These are phyloP conservation scores for Scedosporium dehoogii DNA, from an alignment of 2,329 filamentous ascomycete genomes.

Conservation along the genomic window DNA sequence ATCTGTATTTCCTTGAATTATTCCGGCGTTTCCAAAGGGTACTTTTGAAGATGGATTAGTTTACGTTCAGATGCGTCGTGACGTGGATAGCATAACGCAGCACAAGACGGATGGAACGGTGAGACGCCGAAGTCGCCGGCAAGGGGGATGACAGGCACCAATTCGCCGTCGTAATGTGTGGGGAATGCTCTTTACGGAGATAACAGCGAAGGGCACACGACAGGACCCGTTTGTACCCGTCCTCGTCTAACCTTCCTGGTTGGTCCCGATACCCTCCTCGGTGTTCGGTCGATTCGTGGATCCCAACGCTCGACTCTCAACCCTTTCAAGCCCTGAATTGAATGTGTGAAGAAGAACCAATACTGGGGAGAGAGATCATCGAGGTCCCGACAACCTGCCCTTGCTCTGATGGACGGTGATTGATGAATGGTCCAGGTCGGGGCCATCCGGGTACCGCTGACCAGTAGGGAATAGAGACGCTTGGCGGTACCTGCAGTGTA, in stretches of 20 bases:
- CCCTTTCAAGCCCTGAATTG: not conserved
- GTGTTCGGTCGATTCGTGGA: not conserved
- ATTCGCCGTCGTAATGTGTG: not conserved
- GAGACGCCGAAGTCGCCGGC: not conserved
- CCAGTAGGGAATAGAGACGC: not conserved
- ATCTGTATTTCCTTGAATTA: too few species aligned
- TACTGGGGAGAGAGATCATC: too few species aligned
- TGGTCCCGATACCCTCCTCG: not conserved
- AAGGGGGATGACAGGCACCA: not conserved
- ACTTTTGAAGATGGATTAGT: too few species aligned
- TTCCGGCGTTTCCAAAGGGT: too few species aligned
- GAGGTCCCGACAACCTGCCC: too few species aligned
- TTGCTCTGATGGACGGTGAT: not conserved
- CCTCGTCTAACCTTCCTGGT: not conserved
- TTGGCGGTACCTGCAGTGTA: not conserved
- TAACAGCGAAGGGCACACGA: too few species aligned
- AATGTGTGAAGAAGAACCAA: too few species aligned
- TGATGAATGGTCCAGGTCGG: not conserved
- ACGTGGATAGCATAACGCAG: too few species aligned
- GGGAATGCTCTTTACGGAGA: not conserved
- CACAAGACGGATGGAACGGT: not conserved
- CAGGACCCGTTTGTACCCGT: too few species aligned
- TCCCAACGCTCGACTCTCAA: not conserved
- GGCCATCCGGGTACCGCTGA: not conserved
- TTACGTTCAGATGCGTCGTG: too few species aligned